Conservation (phyloP, 2,329 filamentous ascomycete species). For the Botrytis paeoniae region DNA sequence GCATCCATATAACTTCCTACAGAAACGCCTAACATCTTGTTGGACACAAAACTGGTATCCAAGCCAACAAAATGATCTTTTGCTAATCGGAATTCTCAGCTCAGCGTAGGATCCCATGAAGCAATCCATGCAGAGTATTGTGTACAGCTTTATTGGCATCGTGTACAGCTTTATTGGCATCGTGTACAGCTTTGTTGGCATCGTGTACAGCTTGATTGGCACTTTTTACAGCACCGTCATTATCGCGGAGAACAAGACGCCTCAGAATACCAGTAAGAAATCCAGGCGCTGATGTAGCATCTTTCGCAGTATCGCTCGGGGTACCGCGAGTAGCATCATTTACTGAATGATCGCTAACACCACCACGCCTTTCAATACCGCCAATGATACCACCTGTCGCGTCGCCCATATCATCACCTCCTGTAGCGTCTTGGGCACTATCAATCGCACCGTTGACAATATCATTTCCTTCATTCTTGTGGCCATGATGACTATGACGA, state of each 20-base stretch:
- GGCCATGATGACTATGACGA: background rate
- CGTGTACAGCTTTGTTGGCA: background rate
- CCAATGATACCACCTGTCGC: too few species aligned
- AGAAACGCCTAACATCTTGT: background rate
- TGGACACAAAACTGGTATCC: background rate
- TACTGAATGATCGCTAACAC: too few species aligned
- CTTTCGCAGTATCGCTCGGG: too few species aligned
- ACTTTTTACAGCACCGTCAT: background rate
- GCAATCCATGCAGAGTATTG: background rate
- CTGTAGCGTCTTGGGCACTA: background rate
- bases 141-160: background rate
- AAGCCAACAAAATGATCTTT: background rate
- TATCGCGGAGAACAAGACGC: background rate
- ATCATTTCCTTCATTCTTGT: fast-evolving
- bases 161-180: background rate
- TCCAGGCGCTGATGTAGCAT: too few species aligned
- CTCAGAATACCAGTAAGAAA: too few species aligned
- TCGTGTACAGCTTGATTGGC: background rate
- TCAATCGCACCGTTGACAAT: fast-evolving
- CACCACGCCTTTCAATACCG: too few species aligned
- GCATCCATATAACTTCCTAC: background rate
- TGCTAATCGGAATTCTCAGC: background rate
- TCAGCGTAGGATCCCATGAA: background rate
- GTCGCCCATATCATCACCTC: too few species aligned
- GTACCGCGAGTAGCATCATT: too few species aligned